Base-by-base conservation (phyloP, 805 yeast species). In the Brettanomyces bruxellensis region DNA sequence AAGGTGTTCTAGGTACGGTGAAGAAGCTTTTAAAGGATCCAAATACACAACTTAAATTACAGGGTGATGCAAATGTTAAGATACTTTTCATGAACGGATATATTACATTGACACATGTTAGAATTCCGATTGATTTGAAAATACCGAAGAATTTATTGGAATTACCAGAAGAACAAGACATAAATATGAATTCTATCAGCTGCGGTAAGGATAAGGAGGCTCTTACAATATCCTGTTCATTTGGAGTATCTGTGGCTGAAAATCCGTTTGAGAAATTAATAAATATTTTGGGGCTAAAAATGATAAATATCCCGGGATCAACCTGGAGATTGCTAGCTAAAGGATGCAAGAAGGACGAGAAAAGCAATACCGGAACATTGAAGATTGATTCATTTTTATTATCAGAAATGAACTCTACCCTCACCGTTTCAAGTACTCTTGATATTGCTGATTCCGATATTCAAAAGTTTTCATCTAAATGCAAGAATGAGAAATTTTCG, bases 321-420 rank as follows among this genome's bases (percentile, higher is more conserved):
- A 47, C 53, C 4, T 71, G 76, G 75, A 57, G 60, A 14, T 8
- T 71, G 2, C 52, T 56, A 9, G 47, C 70, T 14, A 56, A 66
- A 6, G 73, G 67, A 51, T 73, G 78, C 51, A 25, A 54, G 28
- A 54, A 55, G 2, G 38, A 54, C 1, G 61, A 64, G 12, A 50
- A 54, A 1, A 62, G 71, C 8, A 45, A 51, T 3, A 30, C 71
- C 8, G 62, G 70, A 9, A 46, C 49, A 22, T 45, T 56, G 40
- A 39, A 45, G 28, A 53, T 47, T 11, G 35, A 2, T 51, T 56
- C 45, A 46, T 22, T 32, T 22, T 34, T 25, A 25, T 18, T 18
- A 32, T 22, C 44, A 28, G 30, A 4, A 34, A 36, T 4, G 45
- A 40, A 5, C 28, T 53, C 25, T 49, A 51, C 25, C 7, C 9